These are phyloP conservation scores for Filobasidium floriforme DNA, from an alignment of 768 basidiomycete genomes.

Conservation along the genomic window DNA sequence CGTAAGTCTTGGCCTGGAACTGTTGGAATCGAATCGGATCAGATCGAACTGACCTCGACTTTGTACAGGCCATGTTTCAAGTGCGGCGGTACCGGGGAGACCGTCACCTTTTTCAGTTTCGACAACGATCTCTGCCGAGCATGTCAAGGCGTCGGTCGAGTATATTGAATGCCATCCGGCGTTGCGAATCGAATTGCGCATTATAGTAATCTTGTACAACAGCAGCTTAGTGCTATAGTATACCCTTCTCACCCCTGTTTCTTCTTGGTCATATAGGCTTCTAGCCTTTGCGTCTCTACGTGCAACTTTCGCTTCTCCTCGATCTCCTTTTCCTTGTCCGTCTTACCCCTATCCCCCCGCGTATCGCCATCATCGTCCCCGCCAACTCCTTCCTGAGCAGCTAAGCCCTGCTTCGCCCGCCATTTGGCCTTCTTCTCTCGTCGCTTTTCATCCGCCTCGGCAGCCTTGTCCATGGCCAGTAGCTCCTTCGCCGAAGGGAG, in stretches of 20 bases:
- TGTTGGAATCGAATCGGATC: not conserved
- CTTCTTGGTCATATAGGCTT: slow-evolving; percentile 33
- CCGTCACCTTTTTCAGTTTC: not conserved
- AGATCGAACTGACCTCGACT: not conserved
- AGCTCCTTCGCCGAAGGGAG: slow-evolving; percentile 76
- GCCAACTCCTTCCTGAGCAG: slow-evolving; percentile 32
- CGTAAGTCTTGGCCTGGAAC: not conserved
- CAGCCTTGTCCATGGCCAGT: slow-evolving; percentile 66
- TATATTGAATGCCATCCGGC: not conserved
- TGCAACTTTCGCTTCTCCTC: slow-evolving; percentile 33
- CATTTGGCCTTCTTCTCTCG: slow-evolving; percentile 61
- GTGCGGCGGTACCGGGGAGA: not conserved
- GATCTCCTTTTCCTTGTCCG: slow-evolving; percentile 25
- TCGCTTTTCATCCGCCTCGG: slow-evolving; percentile 59
- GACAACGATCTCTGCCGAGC: not conserved
- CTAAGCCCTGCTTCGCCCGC: slow-evolving; percentile 42
- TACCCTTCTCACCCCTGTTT: slow-evolving; percentile 4
- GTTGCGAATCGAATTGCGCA: too few relatives aligned
- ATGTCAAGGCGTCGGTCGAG: not conserved
- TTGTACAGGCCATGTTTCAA: not conserved
- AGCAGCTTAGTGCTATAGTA: not conserved
- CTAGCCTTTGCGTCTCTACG: slow-evolving; percentile 32
- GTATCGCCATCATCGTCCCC: slow-evolving; percentile 19
- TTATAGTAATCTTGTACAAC: too few relatives aligned
- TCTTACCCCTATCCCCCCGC: slow-evolving; percentile 20